Percentiles rank a stretch among this genome's conserved stretches.
These are phyloP conservation scores for Chalciporus piperatoides DNA, from an alignment of 1,284 basidiomycete genomes.

Conservation along the genomic window DNA sequence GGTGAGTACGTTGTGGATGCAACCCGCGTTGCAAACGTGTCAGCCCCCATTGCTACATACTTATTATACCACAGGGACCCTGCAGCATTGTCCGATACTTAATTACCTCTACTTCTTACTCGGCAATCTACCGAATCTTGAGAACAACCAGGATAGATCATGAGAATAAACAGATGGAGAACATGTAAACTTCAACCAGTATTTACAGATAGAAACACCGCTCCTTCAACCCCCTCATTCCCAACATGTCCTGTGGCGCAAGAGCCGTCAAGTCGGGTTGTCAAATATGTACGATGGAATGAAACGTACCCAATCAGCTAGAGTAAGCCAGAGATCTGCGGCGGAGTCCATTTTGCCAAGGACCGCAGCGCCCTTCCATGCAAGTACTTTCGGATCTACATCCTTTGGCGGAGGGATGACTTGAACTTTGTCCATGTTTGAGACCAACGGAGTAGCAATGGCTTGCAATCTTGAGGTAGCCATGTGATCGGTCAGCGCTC, in stretches of 20 bases:
- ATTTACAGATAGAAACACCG: constrained; percentile 67
- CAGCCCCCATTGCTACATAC: constrained; percentile 5
- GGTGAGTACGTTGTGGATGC: not conserved
- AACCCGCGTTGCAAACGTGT: not conserved
- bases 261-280: constrained; percentile 7
- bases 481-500: constrained; percentile 9
- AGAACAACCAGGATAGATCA: constrained; percentile 1
- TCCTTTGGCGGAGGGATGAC: constrained; percentile 93
- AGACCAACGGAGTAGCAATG: constrained; percentile 77
- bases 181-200: not conserved
- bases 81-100: not conserved
- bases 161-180: not conserved
- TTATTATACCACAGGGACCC: not conserved
- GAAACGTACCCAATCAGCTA: constrained; percentile 77
- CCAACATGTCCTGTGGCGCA: constrained; percentile 58
- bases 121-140: constrained; percentile 17
- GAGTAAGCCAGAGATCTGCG: constrained; percentile 85
- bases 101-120: constrained; percentile 3
- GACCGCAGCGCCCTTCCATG: constrained; percentile 96
- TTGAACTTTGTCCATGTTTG: constrained; percentile 78
- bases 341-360: constrained; percentile 89
- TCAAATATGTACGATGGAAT: constrained; percentile 7
- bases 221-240: constrained; percentile 77
- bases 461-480: constrained; percentile 58
- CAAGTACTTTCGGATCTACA: constrained; percentile 84